Percentiles rank a stretch among this genome's conserved stretches.
Conservation (phyloP, 129 eudicot genomes). For the Arctium minus region DNA sequence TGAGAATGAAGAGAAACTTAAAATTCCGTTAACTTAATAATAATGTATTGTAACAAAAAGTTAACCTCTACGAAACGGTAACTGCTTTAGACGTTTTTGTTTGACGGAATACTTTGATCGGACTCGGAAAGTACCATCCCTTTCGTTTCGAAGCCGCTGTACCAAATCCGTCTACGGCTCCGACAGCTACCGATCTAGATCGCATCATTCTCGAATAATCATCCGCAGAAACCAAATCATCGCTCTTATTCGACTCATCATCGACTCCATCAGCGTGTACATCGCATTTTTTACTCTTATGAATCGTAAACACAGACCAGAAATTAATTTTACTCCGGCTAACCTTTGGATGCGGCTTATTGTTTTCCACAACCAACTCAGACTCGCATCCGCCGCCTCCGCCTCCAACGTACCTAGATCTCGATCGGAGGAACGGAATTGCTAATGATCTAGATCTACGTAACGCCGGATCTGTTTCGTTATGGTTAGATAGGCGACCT, state of each 20-base stretch:
- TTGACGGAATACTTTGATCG: constrained; percentile 62
- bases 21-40: constrained; percentile 1
- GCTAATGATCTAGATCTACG: constrained; percentile 69
- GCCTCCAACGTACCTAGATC: constrained; percentile 25
- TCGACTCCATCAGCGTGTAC: background rate
- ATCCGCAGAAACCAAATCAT: constrained; percentile 21
- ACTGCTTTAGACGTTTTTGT: constrained; percentile 45
- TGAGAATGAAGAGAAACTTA: background rate
- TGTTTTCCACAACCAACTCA: background rate
- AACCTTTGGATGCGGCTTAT: constrained; percentile 9
- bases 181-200: constrained; percentile 60
- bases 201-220: constrained; percentile 37
- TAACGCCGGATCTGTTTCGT: constrained; percentile 58
- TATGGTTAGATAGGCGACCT: constrained; percentile 20
- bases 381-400: background rate
- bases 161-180: constrained; percentile 16
- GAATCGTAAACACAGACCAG: constrained; percentile 45
- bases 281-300: constrained; percentile 39
- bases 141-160: constrained; percentile 33
- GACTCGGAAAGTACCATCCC: constrained; percentile 80
- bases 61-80: constrained; percentile 46
- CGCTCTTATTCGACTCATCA: constrained; percentile 16
- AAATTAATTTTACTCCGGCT: constrained; percentile 42
- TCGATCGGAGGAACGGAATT: constrained; percentile 50
- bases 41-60: background rate